Evolutionary conservation across 345 rosid species (phyloP).

Genomic region (Ceriops tagal): DNA sequence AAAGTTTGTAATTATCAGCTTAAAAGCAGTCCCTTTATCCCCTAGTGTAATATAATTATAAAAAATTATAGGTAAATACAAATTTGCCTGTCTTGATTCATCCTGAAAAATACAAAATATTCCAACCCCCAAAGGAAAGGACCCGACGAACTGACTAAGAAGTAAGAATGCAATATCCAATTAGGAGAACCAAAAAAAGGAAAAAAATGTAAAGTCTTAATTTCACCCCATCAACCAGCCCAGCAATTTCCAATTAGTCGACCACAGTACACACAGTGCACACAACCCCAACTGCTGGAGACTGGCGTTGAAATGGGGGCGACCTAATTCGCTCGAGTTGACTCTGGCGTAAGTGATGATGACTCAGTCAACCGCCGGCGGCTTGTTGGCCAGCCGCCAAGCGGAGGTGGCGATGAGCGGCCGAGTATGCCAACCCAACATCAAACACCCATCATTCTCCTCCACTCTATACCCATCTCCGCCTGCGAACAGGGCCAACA

Average conservation of each 20-base stretch:
- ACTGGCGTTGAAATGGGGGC: background rate
- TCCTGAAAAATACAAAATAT: slow-evolving; percentile 3
- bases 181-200: background rate
- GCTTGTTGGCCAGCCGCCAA: slow-evolving; percentile 34
- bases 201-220: background rate
- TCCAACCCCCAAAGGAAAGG: background rate
- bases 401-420: slow-evolving; percentile 78
- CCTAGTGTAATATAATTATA: background rate
- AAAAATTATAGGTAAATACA: background rate
- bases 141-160: background rate
- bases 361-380: slow-evolving; percentile 1
- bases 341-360: too few species aligned
- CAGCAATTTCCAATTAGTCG: background rate
- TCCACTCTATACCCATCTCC: slow-evolving; percentile 82
- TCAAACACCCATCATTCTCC: slow-evolving; percentile 65
- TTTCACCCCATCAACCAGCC: slow-evolving; percentile 8
- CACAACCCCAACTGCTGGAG: background rate
- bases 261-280: background rate
- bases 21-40: too few species aligned
- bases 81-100: background rate
- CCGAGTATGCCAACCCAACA: slow-evolving; percentile 83
- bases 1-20: too few species aligned
- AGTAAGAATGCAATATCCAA: background rate
- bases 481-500: slow-evolving; percentile 62
- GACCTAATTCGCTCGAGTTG: background rate